Percentiles rank a stretch among this genome's conserved stretches.
Conservation (phyloP, 2,329 filamentous ascomycete genomes). For the Lojkania enalia region DNA sequence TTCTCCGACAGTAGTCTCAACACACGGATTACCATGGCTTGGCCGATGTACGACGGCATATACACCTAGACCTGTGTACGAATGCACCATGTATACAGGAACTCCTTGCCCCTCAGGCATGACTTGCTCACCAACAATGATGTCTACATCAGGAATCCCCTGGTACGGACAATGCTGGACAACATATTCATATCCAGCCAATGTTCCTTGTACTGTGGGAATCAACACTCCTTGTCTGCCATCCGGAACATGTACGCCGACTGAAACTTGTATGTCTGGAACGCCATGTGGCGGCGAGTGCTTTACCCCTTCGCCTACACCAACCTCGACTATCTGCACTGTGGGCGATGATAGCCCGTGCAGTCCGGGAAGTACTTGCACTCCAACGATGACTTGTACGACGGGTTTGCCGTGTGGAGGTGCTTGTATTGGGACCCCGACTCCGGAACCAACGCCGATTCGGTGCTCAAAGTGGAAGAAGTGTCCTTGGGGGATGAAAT, state of each 20-base stretch:
- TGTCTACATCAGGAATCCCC: background rate
- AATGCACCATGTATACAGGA: too few relatives aligned
- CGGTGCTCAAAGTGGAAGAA: too few relatives aligned
- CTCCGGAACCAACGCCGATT: conserved; percentile 1
- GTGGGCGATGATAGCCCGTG: conserved; percentile 16
- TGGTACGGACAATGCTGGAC: too few relatives aligned
- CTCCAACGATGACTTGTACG: conserved; percentile 14
- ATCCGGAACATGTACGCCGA: conserved; percentile 14
- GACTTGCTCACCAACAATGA: background rate
- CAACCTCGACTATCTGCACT: conserved; percentile 7
- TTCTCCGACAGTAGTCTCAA: too few relatives aligned
- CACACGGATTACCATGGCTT: too few relatives aligned
- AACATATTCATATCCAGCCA: too few relatives aligned
- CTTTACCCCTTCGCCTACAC: conserved; percentile 6
- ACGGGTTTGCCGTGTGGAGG: conserved; percentile 10
- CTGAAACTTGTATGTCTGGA: conserved; percentile 4
- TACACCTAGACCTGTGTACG: too few relatives aligned
- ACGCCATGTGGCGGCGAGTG: conserved; percentile 10
- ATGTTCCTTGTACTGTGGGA: conserved; percentile 4
- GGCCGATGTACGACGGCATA: too few relatives aligned
- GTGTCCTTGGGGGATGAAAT: too few relatives aligned
- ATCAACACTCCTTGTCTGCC: conserved; percentile 2
- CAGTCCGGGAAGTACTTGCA: conserved; percentile 7
- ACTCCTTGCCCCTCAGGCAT: too few relatives aligned
- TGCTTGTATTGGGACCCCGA: conserved; percentile 9